phyloP scores from a whole-genome alignment of 2,329 filamentous ascomycete genomes.

The Pseudogymnoascus sp. region DNA sequence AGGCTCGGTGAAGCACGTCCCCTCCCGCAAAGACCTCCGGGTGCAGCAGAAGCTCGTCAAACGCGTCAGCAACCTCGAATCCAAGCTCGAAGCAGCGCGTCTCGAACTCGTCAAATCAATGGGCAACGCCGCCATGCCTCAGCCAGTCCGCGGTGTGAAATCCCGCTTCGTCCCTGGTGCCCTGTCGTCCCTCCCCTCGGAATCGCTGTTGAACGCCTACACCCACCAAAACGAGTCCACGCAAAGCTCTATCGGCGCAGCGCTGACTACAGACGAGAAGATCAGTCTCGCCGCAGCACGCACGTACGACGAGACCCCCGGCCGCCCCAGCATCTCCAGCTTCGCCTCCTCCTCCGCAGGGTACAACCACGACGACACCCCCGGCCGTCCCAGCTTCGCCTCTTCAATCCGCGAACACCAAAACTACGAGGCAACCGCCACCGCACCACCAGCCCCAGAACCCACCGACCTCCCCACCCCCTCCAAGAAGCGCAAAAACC shows the following conservation, averaged over 20 bases:
- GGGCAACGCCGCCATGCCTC: conserved; percentile 23
- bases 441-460: background rate
- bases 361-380: background rate
- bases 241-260: background rate
- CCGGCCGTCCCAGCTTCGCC: background rate
- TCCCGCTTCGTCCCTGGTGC: conserved; percentile 33
- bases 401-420: background rate
- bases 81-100: conserved; percentile 46
- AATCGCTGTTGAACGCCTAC: conserved; percentile 33
- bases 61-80: conserved; percentile 52
- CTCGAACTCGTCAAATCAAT: conserved; percentile 39
- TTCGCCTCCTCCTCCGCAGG: background rate
- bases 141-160: conserved; percentile 25
- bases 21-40: conserved; percentile 47
- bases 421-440: background rate
- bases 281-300: background rate
- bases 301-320: background rate
- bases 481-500: background rate
- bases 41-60: conserved; percentile 49
- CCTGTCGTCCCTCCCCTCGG: conserved; percentile 37
- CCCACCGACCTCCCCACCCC: background rate
- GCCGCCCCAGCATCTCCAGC: background rate
- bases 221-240: background rate
- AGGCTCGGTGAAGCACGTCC: conserved; percentile 22
- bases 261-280: background rate